Percentiles rank a stretch among this genome's conserved stretches.
Conservation (phyloP, 177 flowering plant species). For the Telopea speciosissima region DNA sequence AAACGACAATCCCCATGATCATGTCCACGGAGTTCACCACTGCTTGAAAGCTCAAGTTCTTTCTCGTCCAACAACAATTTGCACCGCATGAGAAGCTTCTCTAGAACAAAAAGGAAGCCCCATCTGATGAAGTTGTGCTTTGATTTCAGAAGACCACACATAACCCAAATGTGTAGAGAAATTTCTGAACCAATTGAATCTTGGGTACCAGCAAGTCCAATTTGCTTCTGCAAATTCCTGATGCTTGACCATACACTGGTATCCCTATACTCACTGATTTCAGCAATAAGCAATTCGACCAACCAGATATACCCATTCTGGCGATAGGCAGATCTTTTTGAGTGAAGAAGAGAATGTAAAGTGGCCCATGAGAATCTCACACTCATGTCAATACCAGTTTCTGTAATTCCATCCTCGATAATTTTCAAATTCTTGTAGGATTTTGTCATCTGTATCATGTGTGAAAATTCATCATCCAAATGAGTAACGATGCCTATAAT, state of each 20-base stretch:
- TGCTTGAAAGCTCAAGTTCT: constrained; percentile 39
- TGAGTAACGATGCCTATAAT: constrained; percentile 65
- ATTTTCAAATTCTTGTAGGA: constrained; percentile 46
- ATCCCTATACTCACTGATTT: constrained; percentile 52
- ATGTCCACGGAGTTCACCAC: constrained; percentile 23
- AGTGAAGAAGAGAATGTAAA: constrained; percentile 93
- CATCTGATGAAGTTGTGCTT: constrained; percentile 63
- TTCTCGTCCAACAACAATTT: constrained; percentile 79
- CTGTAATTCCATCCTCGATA: constrained; percentile 37
- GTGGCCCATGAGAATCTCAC: constrained; percentile 77
- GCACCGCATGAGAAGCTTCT: constrained; percentile 83
- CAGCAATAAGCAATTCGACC: constrained; percentile 78
- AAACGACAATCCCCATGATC: constrained; percentile 37
- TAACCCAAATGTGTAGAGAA: constrained; percentile 62
- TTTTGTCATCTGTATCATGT: constrained; percentile 66
- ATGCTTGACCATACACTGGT: constrained; percentile 53
- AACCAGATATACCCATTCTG: constrained; percentile 91
- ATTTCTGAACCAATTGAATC: constrained; percentile 54
- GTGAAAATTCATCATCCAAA: constrained; percentile 70
- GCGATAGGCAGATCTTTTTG: constrained; percentile 68
- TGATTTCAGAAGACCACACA: constrained; percentile 93
- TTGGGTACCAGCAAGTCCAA: constrained; percentile 47
- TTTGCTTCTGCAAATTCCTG: constrained; percentile 52
- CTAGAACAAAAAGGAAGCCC: constrained; percentile 87
- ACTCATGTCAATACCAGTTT: constrained; percentile 30